Evolutionary conservation across 768 basidiomycete species (phyloP), one percentile per base, ranked within the genome.

Genomic region (Mycena leptocephala): DNA sequence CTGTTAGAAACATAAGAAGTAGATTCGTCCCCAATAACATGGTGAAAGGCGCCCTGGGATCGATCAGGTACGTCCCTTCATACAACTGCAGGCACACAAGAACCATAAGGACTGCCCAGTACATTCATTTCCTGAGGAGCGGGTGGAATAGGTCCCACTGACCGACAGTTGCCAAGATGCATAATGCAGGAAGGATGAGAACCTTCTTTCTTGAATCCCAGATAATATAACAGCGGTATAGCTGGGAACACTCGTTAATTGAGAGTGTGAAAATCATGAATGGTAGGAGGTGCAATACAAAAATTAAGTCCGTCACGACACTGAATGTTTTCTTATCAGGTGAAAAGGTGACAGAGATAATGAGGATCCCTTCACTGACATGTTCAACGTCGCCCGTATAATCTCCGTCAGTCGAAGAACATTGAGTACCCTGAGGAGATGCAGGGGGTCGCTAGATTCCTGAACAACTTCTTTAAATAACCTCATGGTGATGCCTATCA

Each of bases 1-100:
- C 64, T 66, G 64, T 66, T 66, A 66, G 46, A 66, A 66, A 66
- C 64, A 66, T 66, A 39, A 66, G 64, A 48, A 66, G 64, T 39
- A 66, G 48, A 66, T 66, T 66, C 64, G 64, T 66, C 64, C 64
- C 64, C 33, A 66, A 53, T 66, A 51, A 33, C 64, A 66, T 66
- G 48, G 51, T 66, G 37, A 66, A 66, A 66, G 64, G 64, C 37
- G 64, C 32, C 48, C 48, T 66, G 64, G 64, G 32, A 39, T 66
- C 64, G 64, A 66, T 66, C 30, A 48, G 37, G 48, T 63, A 63
- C 62, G 39, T 46, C 62, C 62, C 62, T 41, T 63, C 39, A 63
- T 46, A 61, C 41, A 63, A 41, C 41, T 63, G 64, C 64, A 66
- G 64, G 33, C 64, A 66, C 30, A 53, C 64, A 39, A 51, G 32